These are phyloP conservation scores for Bjerkandera adusta DNA, from an alignment of 1,284 basidiomycete genomes.

Conservation along the genomic window DNA sequence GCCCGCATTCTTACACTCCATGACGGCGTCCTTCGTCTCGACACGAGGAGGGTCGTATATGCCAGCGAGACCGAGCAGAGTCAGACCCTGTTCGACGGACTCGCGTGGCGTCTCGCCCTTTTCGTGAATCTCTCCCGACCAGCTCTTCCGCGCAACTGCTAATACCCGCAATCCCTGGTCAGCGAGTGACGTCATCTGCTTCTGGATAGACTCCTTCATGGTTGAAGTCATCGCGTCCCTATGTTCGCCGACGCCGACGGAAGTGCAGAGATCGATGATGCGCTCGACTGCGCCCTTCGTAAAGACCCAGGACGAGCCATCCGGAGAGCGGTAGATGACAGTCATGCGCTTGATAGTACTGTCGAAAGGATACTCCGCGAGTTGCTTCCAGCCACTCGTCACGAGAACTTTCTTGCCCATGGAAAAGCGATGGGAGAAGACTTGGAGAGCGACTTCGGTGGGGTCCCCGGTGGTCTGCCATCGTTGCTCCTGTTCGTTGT, in stretches of 20 bases:
- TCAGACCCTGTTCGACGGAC: conserved; percentile 55
- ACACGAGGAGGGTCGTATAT: conserved; percentile 74
- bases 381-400: conserved; percentile 3
- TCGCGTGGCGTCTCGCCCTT: conserved; percentile 31
- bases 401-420: background rate
- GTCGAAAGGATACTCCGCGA: conserved; percentile 54
- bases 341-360: conserved; percentile 65
- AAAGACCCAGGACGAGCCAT: no score
- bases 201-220: background rate
- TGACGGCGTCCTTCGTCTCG: conserved; percentile 61
- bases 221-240: no score
- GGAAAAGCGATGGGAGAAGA: no score
- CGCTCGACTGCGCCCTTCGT: no score
- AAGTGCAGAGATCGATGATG: background rate
- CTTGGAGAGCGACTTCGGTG: conserved; percentile 48
- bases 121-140: background rate
- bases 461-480: conserved; percentile 63
- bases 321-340: no score
- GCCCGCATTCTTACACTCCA: conserved; percentile 59
- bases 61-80: conserved; percentile 62
- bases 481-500: conserved; percentile 7
- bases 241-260: no score
- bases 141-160: conserved; percentile 26
- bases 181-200: conserved; percentile 29
- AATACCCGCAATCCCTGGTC: conserved; percentile 52